Conservation (phyloP, 345 rosid species). For the Acer yangbiense region DNA sequence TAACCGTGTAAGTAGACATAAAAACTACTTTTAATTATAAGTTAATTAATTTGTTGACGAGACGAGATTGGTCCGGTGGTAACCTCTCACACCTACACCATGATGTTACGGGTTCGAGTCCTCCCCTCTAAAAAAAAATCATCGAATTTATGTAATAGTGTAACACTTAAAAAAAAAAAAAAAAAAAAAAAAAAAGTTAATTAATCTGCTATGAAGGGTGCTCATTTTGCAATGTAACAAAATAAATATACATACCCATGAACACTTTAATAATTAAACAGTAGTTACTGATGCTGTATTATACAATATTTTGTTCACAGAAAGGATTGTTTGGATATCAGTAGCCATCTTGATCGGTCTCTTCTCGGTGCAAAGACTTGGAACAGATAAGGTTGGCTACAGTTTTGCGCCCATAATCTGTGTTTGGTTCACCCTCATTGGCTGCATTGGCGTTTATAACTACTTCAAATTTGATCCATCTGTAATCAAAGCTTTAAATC, state of each 20-base stretch:
- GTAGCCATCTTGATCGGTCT: conserved; percentile 39
- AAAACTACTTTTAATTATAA: too few relatives aligned
- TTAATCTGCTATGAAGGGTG: not conserved
- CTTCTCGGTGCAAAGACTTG: conserved; percentile 50
- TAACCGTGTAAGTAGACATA: too few relatives aligned
- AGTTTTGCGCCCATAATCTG: conserved; percentile 45
- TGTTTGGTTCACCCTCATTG: conserved; percentile 43
- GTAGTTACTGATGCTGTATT: not conserved
- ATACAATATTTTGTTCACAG: conserved; percentile 23
- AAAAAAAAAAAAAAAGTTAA: too few relatives aligned
- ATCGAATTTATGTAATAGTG: too few relatives aligned
- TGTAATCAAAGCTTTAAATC: conserved; percentile 47
- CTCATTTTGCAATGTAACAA: not conserved
- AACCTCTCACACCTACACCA: too few relatives aligned
- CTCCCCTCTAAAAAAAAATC: too few relatives aligned
- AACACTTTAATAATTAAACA: not conserved
- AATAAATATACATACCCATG: not conserved
- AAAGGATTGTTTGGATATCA: conserved; percentile 46
- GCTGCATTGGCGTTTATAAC: conserved; percentile 44
- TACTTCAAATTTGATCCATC: conserved; percentile 36
- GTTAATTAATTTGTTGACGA: too few relatives aligned
- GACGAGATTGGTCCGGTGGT: too few relatives aligned
- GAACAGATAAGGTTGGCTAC: conserved; percentile 54
- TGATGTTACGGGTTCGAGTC: too few relatives aligned
- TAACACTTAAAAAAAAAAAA: too few relatives aligned